Conservation (phyloP, 2,329 filamentous ascomycete species). For the Sporothrix globosa region DNA sequence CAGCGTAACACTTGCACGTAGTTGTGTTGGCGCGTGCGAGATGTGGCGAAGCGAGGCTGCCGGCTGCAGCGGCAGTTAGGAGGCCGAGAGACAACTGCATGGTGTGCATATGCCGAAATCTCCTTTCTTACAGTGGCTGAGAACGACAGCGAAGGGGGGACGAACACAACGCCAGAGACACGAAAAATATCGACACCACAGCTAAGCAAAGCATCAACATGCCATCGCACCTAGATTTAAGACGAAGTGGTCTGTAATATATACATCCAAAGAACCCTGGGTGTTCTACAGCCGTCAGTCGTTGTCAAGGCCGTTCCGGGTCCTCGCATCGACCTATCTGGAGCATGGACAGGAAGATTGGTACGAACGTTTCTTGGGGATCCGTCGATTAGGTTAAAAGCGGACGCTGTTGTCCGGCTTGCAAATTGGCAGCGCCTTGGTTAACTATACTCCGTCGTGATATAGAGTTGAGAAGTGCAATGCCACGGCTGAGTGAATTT, state of each 20-base stretch:
- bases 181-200: neutral
- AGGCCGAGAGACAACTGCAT: constrained; percentile 24
- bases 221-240: neutral
- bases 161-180: neutral
- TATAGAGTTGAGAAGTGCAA: neutral
- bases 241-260: neutral
- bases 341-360: neutral
- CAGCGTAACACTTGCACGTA: constrained; percentile 39
- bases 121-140: neutral
- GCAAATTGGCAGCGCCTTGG: constrained; percentile 4
- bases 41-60: constrained; percentile 13
- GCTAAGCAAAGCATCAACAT: neutral
- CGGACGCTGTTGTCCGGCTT: constrained; percentile 1
- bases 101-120: neutral
- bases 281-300: neutral
- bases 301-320: neutral
- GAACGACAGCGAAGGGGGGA: neutral
- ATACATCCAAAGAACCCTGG: neutral
- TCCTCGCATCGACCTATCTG: neutral
- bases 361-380: constrained; percentile 9
- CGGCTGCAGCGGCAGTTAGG: constrained; percentile 3
- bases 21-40: constrained; percentile 19
- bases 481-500: neutral
- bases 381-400: constrained; percentile 26
- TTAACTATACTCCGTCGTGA: constrained; percentile 23